Base-by-base conservation (phyloP, 768 basidiomycete genomes). In the Goffeauzyma gilvescens region DNA sequence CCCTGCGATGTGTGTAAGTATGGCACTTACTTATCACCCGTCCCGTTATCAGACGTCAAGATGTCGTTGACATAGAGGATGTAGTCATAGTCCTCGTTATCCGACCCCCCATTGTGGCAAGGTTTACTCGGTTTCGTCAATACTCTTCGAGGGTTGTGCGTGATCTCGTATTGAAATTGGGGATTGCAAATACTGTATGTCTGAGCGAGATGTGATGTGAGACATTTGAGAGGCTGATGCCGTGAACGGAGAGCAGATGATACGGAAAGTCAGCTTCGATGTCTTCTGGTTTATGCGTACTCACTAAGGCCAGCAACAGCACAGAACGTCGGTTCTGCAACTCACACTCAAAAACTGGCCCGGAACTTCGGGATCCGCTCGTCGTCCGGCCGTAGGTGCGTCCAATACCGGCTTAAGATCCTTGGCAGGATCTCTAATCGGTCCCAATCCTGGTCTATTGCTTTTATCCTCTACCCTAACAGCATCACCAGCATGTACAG, bases 31-130 rank as follows among this genome's bases (percentile, higher is more conserved):
- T 93, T 86, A 71, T 93, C 62, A 31, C 59, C 57, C 8, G 47
- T 80, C 35, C 84, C 82, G 48, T 89, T 83, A 55, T 95, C 93
- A 20, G 74, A 78, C 2, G 93, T 93, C 45, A 98, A 67, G 71
- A 85, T 87, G 57, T 98, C 93, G 58, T 98, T 98, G 59, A 98
- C 93, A 64, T 96, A 98, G 45, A 98, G 74, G 56, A 98, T 96
- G 58, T 98, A 98, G 62, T 98, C 93, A 55, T 87, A 90, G 63
- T 98, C 93, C 55, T 96, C 90, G 55, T 98, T 98, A 66, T 98
- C 93, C 53, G 78, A 93, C 2, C 90, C 90, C 47, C 95, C 89
- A 63, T 98, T 98, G 62, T 90, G 82, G 0, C 75, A 72, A 0
- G 87, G 83, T 61, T 93, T 93, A 68, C 83, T 86, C 15, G 93